Base-by-base conservation (phyloP, 768 basidiomycete species). In the Lentinula sp. region DNA sequence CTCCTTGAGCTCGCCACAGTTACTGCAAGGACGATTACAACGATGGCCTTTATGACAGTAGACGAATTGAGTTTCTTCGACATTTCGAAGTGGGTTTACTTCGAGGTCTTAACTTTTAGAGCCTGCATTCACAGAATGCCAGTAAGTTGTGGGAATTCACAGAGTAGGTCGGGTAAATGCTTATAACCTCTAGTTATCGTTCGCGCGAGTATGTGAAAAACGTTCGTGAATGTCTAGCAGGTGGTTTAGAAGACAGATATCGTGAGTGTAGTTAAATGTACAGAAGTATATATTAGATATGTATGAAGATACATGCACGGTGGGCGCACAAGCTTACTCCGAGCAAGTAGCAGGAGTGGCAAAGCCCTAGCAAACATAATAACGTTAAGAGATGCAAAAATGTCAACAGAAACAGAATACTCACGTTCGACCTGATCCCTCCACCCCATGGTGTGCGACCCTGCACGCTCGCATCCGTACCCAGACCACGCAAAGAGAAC, bases 361-460 rank as follows among this genome's bases (percentile, higher is more conserved):
- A 18, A 51, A 31, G 32, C 50, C 50, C 50, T 51, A 13, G 9
- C 11, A 28, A 31, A 9, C 48, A 28, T 49, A 28, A 48, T 1
- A 9, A 13, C 5, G 28, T 50, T 32, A 31, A 18, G 11, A 13
- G 11, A 16, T 31, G 23, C 5, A 4, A 50, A 50, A 32, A 8
- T 16, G 7, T 23, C 23, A 28, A 31, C 5, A 16, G 2, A 31
- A 50, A 16, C 15, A 9, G 13, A 6, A 13, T 39, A 51, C 50
- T 51, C 31, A 51, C 90, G 65, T 93, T 83, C 16, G 79, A 80
- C 63, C 95, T 82, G 57, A 91, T 75, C 61, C 94, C 95, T 82
- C 93, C 93, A 68, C 95, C 95, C 95, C 95, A 97, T 16, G 93
- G 94, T 7, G 91, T 92, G 61, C 81, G 76, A 56, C 91, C 89